Percentiles rank a stretch among this genome's conserved stretches.
phyloP scores from a whole-genome alignment of 306 rosid genomes.

The Senna siamea region DNA sequence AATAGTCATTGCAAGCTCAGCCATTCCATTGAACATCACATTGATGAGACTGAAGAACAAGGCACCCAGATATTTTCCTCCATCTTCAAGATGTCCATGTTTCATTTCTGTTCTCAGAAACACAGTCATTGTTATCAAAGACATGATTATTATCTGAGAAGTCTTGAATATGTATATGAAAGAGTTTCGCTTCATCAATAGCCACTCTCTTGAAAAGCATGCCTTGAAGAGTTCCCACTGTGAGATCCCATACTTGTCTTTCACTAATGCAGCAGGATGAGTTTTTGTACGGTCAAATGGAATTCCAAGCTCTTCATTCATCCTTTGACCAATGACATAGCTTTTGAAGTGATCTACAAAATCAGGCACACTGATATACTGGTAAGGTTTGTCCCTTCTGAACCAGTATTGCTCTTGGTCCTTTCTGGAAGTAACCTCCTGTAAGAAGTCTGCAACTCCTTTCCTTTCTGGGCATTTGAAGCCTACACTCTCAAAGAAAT shows the following conservation, averaged over 20 bases:
- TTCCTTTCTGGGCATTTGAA: constrained; percentile 75
- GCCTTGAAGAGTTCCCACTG: constrained; percentile 70
- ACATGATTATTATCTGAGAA: constrained; percentile 52
- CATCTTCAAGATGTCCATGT: constrained; percentile 57
- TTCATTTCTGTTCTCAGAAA: constrained; percentile 66
- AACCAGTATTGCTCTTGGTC: constrained; percentile 78
- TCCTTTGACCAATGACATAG: constrained; percentile 45
- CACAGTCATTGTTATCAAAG: constrained; percentile 61
- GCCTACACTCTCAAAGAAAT: constrained; percentile 57
- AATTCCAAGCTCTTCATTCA: constrained; percentile 41
- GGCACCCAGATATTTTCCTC: constrained; percentile 62
- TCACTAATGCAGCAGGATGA: constrained; percentile 59
- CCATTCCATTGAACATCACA: constrained; percentile 74
- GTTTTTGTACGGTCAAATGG: constrained; percentile 51
- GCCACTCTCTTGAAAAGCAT: constrained; percentile 72
- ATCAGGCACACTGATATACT: constrained; percentile 51
- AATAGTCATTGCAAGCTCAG: constrained; percentile 64
- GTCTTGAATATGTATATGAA: constrained; percentile 70
- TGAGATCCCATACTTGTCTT: constrained; percentile 60
- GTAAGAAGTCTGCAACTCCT: constrained; percentile 76
- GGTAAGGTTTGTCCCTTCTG: constrained; percentile 54
- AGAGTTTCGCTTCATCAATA: constrained; percentile 66
- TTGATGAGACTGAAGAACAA: constrained; percentile 63
- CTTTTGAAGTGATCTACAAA: constrained; percentile 50
- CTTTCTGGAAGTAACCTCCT: constrained; percentile 72